Evolutionary conservation across 192 early-diverging fungal species (phyloP), one percentile per base, ranked within the genome.

Genomic region (Lobulomyces angularis): DNA sequence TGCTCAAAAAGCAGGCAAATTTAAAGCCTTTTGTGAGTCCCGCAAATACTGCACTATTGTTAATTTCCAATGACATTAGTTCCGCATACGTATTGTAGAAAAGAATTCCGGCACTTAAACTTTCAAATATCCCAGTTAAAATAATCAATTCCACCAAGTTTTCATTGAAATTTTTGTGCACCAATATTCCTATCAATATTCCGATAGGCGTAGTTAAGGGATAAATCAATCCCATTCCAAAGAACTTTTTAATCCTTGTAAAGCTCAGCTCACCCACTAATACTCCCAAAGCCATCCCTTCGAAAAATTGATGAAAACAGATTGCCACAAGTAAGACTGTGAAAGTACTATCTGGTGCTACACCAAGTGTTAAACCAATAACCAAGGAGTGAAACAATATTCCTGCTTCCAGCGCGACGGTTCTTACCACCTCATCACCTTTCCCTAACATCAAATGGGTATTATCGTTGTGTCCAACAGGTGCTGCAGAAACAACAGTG

Each of bases 201-300:
- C 90, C 90, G 28, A 90, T 5, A 6, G 90, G 90, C 8, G 88
- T 90, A 14, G 76, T 87, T n/a, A 74, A 12, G 0, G 78, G 64
- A 56, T 82, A 86, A 22, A 77, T 39, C 3, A 67, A 30, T 9
- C 41, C 20, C 26, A 51, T 18, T n/a, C n/a, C n/a, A 6, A 51
- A 20, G 25, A 23, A 7, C 18, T 23, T 9, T 5, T 41, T 33
- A 11, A 12, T 9, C 4, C n/a, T n/a, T 8, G 49, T 35, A 4
- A 51, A 0, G 18, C 37, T 30, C 6, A 20, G 6, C 2, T 22
- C 35, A 7, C 35, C 44, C 29, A 56, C 43, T 11, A 56, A 20
- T 1, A 48, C 52, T 17, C 38, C 36, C 3, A 68, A 38, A 2
- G 67, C 64, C 43, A 56, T 34, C 12, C 64, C 62, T 41, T 64